Conservation (phyloP, 169 alveolate genomes). For the Cryptosporidium ubiquitum region DNA sequence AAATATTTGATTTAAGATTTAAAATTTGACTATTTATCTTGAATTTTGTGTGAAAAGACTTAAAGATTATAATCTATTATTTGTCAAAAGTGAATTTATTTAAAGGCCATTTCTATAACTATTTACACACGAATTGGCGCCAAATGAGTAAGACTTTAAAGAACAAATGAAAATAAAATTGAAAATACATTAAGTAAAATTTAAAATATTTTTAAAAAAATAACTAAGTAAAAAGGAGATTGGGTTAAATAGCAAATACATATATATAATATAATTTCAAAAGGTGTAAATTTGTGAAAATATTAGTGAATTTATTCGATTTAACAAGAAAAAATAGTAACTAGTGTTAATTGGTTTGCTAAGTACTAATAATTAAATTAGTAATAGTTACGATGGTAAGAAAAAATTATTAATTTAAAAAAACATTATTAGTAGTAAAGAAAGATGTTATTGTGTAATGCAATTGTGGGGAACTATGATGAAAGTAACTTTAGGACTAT, state of each 20-base stretch:
- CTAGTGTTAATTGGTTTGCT: not conserved
- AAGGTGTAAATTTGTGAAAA: not conserved
- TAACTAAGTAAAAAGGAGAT: not conserved
- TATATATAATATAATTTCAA: not conserved
- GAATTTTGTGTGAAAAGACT: not conserved
- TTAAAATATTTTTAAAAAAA: not conserved
- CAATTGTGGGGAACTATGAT: constrained; percentile 56
- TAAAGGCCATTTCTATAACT: not conserved
- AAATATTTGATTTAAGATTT: not conserved
- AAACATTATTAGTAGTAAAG: not conserved
- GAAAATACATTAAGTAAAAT: not conserved
- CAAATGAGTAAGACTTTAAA: constrained; percentile 22
- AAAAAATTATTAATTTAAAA: not conserved
- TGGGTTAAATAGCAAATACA: not conserved
- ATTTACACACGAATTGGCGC: constrained; percentile 65
- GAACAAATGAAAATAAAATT: not conserved
- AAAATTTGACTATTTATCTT: not conserved
- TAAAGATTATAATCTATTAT: not conserved
- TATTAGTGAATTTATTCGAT: not conserved
- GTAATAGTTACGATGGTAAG: not conserved
- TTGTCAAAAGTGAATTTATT: not conserved
- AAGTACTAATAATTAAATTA: not conserved
- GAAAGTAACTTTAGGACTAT: constrained; percentile 3
- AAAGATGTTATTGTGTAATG: constrained; percentile 47
- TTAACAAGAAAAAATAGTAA: not conserved